Conservation (phyloP, 495 filamentous ascomycete genomes). For the Aspergillus mulundensis region DNA sequence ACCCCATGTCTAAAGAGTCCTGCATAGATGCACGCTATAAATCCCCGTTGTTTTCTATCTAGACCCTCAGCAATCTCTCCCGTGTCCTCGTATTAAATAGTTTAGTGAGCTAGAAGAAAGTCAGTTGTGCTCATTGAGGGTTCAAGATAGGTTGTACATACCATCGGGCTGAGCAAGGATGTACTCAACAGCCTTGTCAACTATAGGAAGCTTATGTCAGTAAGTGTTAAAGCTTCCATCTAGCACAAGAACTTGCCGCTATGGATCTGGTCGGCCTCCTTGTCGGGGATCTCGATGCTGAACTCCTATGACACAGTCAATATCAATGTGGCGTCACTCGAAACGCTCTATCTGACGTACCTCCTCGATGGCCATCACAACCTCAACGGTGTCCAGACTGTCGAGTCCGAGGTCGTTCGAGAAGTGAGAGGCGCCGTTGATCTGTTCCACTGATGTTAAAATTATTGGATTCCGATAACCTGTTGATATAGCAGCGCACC, state of each 20-base stretch:
- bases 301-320: constrained; percentile 67
- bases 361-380: constrained; percentile 99
- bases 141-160: constrained; percentile 20
- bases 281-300: constrained; percentile 99
- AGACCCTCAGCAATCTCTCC: constrained; percentile 24
- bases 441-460: constrained; percentile 45
- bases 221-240: background rate
- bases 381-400: constrained; percentile 96
- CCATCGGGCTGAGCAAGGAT: constrained; percentile 92
- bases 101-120: constrained; percentile 38
- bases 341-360: constrained; percentile 47
- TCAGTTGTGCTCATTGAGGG: constrained; percentile 11
- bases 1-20: constrained; percentile 20
- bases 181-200: constrained; percentile 93
- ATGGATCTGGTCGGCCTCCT: constrained; percentile 95
- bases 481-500: constrained; percentile 47
- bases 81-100: constrained; percentile 32
- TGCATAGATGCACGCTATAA: constrained; percentile 27
- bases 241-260: constrained; percentile 67
- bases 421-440: constrained; percentile 80
- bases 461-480: constrained; percentile 4
- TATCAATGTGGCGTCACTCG: background rate
- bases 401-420: constrained; percentile 93
- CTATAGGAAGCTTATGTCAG: constrained; percentile 47
- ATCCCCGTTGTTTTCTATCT: constrained; percentile 41